A percentile compares a stretch with the other conserved stretches of the same genome.
Conservation (phyloP, 192 early-diverging fungal species). For the Linnemannia zychae region DNA sequence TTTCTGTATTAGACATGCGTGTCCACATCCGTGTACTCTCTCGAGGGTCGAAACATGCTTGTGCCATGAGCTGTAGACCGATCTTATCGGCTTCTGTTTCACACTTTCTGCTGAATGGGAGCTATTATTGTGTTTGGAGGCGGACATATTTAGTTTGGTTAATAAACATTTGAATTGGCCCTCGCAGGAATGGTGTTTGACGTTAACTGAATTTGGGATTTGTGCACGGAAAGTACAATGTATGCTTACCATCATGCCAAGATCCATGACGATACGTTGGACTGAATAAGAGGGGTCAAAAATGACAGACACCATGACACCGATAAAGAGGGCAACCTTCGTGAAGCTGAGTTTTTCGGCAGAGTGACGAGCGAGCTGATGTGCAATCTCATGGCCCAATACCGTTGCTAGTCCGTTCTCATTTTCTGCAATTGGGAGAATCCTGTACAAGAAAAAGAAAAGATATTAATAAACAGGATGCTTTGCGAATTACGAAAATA, state of each 20-base stretch:
- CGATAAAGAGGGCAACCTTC: slow-evolving; percentile 72
- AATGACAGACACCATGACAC: slow-evolving; percentile 72
- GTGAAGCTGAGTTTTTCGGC: slow-evolving; percentile 89
- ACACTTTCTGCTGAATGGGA: slow-evolving; percentile 89
- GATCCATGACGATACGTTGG: slow-evolving; percentile 68
- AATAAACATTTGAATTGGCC: neutral
- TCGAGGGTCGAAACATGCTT: slow-evolving; percentile 92
- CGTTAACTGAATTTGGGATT: too few relatives aligned
- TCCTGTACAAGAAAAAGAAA: slow-evolving; percentile 48
- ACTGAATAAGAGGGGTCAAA: slow-evolving; percentile 78
- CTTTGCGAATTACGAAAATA: neutral
- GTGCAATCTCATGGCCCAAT: slow-evolving; percentile 94
- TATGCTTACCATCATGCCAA: slow-evolving; percentile 71
- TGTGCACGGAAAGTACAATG: neutral
- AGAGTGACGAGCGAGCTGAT: slow-evolving; percentile 91
- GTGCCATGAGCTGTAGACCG: slow-evolving; percentile 89
- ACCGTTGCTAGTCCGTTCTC: slow-evolving; percentile 95
- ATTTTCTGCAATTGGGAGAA: slow-evolving; percentile 83
- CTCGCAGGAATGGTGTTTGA: too few relatives aligned
- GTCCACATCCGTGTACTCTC: slow-evolving; percentile 88
- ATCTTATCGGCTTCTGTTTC: slow-evolving; percentile 96
- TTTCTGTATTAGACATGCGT: slow-evolving; percentile 73
- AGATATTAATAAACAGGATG: neutral
- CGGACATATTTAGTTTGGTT: neutral
- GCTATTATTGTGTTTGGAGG: slow-evolving; percentile 12